Conservation (phyloP, 2,329 filamentous ascomycete species). For the Periglandula ipomoeae region DNA sequence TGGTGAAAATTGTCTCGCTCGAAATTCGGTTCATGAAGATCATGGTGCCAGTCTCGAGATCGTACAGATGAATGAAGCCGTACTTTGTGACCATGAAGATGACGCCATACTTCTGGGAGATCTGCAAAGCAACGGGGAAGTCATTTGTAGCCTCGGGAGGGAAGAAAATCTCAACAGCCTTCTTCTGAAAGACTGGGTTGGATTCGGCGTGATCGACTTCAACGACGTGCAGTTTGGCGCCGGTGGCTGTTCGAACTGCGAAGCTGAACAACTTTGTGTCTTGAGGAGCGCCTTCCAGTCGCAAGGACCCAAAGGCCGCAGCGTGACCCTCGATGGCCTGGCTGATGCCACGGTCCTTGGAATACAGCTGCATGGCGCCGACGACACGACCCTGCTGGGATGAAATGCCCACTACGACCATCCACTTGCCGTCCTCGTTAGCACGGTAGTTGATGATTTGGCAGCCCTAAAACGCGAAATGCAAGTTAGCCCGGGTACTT, state of each 20-base stretch:
- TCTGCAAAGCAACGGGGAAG: slow-evolving; percentile 96
- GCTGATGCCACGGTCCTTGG: slow-evolving; percentile 89
- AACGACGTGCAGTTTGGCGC: slow-evolving; percentile 93
- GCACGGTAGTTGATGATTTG: slow-evolving; percentile 99
- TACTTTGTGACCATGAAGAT: slow-evolving; percentile 98
- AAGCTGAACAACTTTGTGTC: slow-evolving; percentile 97
- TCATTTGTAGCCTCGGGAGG: slow-evolving; percentile 91
- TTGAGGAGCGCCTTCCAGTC: slow-evolving; percentile 77
- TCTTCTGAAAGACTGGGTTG: slow-evolving; percentile 88
- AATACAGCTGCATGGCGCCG: slow-evolving; percentile 95
- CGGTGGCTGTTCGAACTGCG: slow-evolving; percentile 78
- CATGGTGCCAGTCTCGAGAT: slow-evolving; percentile 87
- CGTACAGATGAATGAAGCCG: slow-evolving; percentile 97
- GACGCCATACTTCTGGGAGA: slow-evolving; percentile 92
- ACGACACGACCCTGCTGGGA: slow-evolving; percentile 89
- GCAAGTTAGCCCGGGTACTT: neutral
- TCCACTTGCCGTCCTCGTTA: slow-evolving; percentile 94
- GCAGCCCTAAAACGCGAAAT: slow-evolving; percentile 54
- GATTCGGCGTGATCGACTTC: slow-evolving; percentile 90
- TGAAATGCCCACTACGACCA: slow-evolving; percentile 93
- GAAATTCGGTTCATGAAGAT: slow-evolving; percentile 99
- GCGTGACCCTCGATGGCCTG: slow-evolving; percentile 97
- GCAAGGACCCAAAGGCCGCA: slow-evolving; percentile 82
- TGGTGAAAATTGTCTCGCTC: slow-evolving; percentile 97
- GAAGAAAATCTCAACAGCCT: slow-evolving; percentile 96